Evolutionary conservation across 1,139 yeast species (phyloP), one percentile per base, ranked within the genome.

Genomic region (Yamadazyma songkhlaensis): DNA sequence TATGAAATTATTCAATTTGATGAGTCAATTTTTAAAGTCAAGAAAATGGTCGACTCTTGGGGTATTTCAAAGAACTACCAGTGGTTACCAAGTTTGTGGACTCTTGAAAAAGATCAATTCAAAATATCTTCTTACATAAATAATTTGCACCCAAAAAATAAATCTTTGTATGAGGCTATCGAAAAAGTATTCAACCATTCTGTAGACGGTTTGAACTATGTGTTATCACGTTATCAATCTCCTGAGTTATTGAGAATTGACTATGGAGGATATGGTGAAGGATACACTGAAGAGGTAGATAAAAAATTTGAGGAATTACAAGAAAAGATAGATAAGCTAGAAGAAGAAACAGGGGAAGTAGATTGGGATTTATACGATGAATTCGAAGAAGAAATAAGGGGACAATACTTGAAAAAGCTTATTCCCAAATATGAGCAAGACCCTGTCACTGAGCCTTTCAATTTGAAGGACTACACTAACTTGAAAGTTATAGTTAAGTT

Each of bases 401-500:
- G 21, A 1, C 32, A 53, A 6, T 50, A 51, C 44, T 28, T 56
- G 11, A 44, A 43, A 23, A 42, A 43, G 6, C 40, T 49, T 9
- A 40, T 40, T 8, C 53, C 54, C 3, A 35, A 37, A 20, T 54
- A 46, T 44, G 35, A 34, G 10, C 30, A 35, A 12, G 54, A 44
- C 3, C 63, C 62, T 5, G 41, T 43, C n/a, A 47, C 48, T 9
- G 41, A 43, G 8, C 26, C 34, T 3, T 42, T 61, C 28, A 53
- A 57, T 30, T 41, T 62, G n/a, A 26, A 34, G 7, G 22, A 26
- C 3, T 58, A 56, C 36, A 42, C 47, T 2, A 37, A 49, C 11
- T 46, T 67, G 34, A 67, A 67, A 43, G 71, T 69, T 3, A 64
- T 69, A 36, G 67, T 62, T 11, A 69, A 69, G 45, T 38, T 69